Conservation (phyloP, 2,329 filamentous ascomycete species). For the Verticillium klebahnii region DNA sequence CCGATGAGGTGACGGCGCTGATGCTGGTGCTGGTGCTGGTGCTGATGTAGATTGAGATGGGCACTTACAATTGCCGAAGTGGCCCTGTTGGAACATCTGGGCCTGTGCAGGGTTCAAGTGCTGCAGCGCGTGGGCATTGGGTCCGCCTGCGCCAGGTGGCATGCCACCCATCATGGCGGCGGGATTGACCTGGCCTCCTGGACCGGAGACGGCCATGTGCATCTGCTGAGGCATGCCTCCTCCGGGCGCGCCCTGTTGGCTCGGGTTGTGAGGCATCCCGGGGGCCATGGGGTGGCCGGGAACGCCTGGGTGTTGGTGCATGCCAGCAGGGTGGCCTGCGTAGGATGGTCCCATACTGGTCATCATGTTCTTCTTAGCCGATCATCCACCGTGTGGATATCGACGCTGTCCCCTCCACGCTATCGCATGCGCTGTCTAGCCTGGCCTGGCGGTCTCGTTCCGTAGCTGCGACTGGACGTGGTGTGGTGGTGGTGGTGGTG, state of each 20-base stretch:
- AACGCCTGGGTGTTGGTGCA: constrained; percentile 67
- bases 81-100: constrained; percentile 54
- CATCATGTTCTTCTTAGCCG: constrained; percentile 58
- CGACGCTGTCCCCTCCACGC: constrained; percentile 39
- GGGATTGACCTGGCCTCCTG: constrained; percentile 68
- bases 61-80: constrained; percentile 22
- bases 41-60: background rate
- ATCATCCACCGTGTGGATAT: constrained; percentile 58
- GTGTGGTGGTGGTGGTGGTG: constrained; percentile 2
- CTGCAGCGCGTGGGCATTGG: constrained; percentile 66
- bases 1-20: background rate
- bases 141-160: constrained; percentile 60
- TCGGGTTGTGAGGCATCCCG: constrained; percentile 63
- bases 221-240: constrained; percentile 64
- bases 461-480: constrained; percentile 1
- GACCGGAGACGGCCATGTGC: constrained; percentile 69
- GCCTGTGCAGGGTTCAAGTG: constrained; percentile 62
- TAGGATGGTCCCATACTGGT: constrained; percentile 62
- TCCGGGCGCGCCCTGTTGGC: constrained; percentile 63
- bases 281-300: constrained; percentile 60
- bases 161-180: constrained; percentile 71
- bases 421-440: constrained; percentile 42
- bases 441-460: constrained; percentile 14
- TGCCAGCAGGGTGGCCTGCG: constrained; percentile 62
- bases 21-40: too few species aligned